These are phyloP conservation scores for Anacardium occidentale DNA, from an alignment of 345 rosid genomes.

Conservation along the genomic window DNA sequence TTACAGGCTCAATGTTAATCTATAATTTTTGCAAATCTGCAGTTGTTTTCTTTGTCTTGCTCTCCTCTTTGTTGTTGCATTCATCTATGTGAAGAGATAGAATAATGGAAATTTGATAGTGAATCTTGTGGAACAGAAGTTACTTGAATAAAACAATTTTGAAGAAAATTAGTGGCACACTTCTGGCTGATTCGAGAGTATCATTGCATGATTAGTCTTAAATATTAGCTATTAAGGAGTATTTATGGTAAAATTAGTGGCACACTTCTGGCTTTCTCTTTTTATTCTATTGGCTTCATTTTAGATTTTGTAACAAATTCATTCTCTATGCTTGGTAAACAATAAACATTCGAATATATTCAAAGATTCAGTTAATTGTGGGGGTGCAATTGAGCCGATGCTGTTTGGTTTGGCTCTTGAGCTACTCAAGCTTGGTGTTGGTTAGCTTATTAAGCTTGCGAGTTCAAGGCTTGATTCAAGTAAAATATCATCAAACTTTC, in stretches of 20 bases:
- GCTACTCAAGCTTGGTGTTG: too few species aligned
- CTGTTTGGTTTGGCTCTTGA: too few species aligned
- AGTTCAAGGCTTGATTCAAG: too few species aligned
- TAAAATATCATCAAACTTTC: too few species aligned
- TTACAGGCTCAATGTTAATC: constrained; percentile 25
- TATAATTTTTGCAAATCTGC: constrained; percentile 10
- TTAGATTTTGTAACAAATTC: too few species aligned
- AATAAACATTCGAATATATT: too few species aligned
- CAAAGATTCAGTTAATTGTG: background rate
- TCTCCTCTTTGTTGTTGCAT: constrained; percentile 10
- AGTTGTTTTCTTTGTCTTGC: constrained; percentile 7
- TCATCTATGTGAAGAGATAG: background rate
- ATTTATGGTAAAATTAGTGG: background rate
- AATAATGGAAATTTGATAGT: background rate
- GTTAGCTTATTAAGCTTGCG: too few species aligned
- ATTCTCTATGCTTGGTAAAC: background rate
- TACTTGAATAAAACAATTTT: background rate
- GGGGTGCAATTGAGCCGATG: too few species aligned
- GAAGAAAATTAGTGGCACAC: background rate
- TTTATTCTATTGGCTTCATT: too few species aligned
- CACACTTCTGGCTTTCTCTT: background rate
- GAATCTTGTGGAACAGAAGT: background rate
- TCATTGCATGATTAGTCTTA: background rate
- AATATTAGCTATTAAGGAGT: background rate
- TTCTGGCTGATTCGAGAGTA: background rate